Base-by-base conservation (phyloP, 345 rosid genomes). In the Brassica juncea region DNA sequence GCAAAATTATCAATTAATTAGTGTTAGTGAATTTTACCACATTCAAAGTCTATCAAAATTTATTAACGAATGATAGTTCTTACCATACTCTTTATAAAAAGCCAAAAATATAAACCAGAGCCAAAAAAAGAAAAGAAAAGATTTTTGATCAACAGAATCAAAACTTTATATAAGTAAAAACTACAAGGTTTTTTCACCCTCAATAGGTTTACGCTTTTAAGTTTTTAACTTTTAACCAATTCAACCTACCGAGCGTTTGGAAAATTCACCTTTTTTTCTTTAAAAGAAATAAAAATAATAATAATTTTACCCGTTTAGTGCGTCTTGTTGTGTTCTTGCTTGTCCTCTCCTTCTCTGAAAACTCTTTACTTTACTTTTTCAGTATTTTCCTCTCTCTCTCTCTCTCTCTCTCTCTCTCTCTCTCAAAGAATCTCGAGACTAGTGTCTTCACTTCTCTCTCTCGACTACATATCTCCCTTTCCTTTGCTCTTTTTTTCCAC, bases 351-450 rank as follows among this genome's bases (percentile, higher is more conserved):
- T 47, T 78, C 77, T 57, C 81, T 30, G 32, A 64, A 80, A 72
- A 60, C 25, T 60, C 54, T 83, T 69, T 73, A 73, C n/a, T 68
- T 68, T 72, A 66, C 68, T 76, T 72, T 76, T 67, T 80, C 81
- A 72, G 73, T 57, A 58, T 66, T 59, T 63, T 12, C 30, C 49
- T 70, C 73, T 69, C 35, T 71, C 66, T 57, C 74, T 49, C 19
- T 12, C 42, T 68, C 72, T 68, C 32, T 71, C 54, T 57, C 75
- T 54, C 25, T 23, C 25, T 23, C 25, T 23, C 25, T 23, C 25
- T 54, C 3, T 15, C 19, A 57, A 62, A 39, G 63, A 69, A 68
- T 74, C 76, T 82, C 81, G 84, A 81, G 81, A 76, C 72, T 66
- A 54, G 66, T 74, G 83, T 76, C 77, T 30, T 23, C 25, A 23